phyloP scores from a whole-genome alignment of 208 protist species.

The Leishmania martiniquensis region DNA sequence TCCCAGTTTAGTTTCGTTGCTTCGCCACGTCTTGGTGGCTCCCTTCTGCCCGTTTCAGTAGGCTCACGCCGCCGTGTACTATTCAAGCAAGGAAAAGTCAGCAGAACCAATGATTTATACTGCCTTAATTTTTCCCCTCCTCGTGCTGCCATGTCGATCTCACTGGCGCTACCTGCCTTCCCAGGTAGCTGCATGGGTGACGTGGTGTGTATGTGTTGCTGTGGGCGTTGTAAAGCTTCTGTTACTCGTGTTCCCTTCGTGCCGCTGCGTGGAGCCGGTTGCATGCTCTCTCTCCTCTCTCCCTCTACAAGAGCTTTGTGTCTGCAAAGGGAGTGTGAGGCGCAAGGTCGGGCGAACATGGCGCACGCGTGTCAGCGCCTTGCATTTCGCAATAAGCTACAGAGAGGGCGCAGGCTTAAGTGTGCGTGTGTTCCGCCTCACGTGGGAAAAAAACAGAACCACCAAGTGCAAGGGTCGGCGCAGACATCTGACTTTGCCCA shows the following conservation, averaged over 20 bases:
- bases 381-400: neutral
- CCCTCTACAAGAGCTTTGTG: neutral
- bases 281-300: neutral
- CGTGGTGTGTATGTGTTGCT: neutral
- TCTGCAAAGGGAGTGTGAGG: neutral
- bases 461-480: no score
- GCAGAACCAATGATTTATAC: no score
- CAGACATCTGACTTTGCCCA: neutral
- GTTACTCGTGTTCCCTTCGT: neutral
- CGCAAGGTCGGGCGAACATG: neutral
- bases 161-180: neutral
- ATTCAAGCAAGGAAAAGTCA: no score
- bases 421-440: no score
- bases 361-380: neutral
- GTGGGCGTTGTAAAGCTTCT: neutral
- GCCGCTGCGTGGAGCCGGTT: neutral
- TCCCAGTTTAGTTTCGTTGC: no score
- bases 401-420: neutral
- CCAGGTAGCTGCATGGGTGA: neutral
- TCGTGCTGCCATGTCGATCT: no score
- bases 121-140: neutral
- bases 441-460: no score
- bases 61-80: no score
- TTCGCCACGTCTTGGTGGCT: no score
- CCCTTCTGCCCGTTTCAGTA: no score